Evolutionary conservation across 2,329 filamentous ascomycete species (phyloP), one percentile per base, ranked within the genome.

Genomic region (Didymella lethalis): DNA sequence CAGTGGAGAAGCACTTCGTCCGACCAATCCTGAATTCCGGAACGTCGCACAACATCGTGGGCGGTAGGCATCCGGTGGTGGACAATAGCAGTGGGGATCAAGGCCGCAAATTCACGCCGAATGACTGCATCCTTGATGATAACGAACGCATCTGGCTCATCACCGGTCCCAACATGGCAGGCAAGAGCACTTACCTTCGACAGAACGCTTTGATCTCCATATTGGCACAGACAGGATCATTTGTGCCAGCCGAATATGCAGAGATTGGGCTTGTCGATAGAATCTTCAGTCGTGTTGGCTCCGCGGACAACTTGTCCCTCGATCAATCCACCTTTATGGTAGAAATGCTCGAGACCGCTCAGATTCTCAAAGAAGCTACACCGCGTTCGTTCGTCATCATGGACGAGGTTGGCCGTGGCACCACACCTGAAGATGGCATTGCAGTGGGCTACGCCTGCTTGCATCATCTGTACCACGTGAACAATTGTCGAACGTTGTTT

Each of bases 291-390:
- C 91, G 95, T 3, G 81, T 73, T 26, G 95, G 95, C 1, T 96
- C 93, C 0, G 95, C 94, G 1, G 96, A 99, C 76, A 94, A 97
- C 74, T 83, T 99, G n/a, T 97, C 91, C 80, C 87, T 88, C 49
- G 91, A 97, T 79, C 93, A 98, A 77, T 97, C 92, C 52, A 99
- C 96, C 0, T 99, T 99, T 78, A 98, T 99, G 95, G 92, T 98
- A 1, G 95, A 99, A 80, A 99, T 99, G 95, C 85, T 97, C 2
- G 95, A 99, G 79, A 97, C 95, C 20, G 93, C 94, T 1, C 85
- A 90, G 26, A 99, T 99, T 52, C 84, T 99, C 51, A 91, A 90
- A 61, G 85, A 91, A 65, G 94, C 95, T 0, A 98, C 94, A 0
- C 80, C 88, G 1, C 85, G 89, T 25, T 95, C 90, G 0, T 96